phyloP scores from a whole-genome alignment of 2,329 filamentous ascomycete genomes.

The Alternaria tenuissima region DNA sequence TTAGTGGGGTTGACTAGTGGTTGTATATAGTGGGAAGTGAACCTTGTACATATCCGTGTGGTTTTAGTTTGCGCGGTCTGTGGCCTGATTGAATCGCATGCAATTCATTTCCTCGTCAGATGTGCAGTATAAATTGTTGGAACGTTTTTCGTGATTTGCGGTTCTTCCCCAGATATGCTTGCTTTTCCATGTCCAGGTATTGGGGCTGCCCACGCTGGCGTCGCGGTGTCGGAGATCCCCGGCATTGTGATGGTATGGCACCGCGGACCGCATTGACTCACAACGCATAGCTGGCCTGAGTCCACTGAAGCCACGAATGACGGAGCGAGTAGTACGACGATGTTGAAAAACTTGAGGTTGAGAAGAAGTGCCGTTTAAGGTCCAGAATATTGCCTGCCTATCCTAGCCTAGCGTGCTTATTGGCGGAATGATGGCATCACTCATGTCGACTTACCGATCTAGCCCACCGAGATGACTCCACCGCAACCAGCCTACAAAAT shows the following conservation, averaged over 20 bases:
- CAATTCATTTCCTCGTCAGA: background rate
- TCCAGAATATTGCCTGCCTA: constrained; percentile 23
- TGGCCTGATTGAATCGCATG: background rate
- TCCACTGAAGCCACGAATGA: background rate
- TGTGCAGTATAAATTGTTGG: background rate
- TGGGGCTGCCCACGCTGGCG: fast-evolving
- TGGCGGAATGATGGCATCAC: constrained; percentile 21
- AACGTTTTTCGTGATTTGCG: fast-evolving
- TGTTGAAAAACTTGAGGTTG: background rate
- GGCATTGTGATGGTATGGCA: background rate
- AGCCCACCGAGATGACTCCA: constrained; percentile 17
- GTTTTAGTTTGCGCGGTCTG: background rate
- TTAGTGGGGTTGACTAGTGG: background rate
- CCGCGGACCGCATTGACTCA: background rate
- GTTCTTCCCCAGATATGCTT: fast-evolving
- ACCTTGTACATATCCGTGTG: background rate
- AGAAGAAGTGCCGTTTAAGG: constrained; percentile 22
- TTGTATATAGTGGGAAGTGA: background rate
- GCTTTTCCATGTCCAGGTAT: background rate
- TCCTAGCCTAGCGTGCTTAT: constrained; percentile 17
- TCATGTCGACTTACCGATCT: constrained; percentile 8
- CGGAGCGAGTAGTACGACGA: background rate
- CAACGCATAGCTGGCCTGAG: background rate
- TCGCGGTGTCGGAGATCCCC: background rate
- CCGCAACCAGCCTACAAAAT: constrained; percentile 19